Conservation (phyloP, 352 stramenopile genomes). For the Elongisporangium prolatum region DNA sequence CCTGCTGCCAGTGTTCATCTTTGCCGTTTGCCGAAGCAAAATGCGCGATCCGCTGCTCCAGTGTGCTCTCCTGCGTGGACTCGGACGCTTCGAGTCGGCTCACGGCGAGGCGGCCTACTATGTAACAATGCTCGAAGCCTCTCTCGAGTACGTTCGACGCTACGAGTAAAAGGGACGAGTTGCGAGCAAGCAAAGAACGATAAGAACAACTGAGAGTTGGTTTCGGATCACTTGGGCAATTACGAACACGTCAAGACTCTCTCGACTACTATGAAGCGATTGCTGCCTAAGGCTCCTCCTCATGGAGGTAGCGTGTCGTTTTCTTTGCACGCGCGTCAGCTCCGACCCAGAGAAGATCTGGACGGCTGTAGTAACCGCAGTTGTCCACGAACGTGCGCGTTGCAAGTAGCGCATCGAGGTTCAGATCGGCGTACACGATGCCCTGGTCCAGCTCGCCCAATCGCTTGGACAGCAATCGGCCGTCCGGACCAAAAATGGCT, state of each 20-base stretch:
- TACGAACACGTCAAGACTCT: background rate
- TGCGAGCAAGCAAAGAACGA: background rate
- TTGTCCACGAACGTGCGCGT: slow-evolving; percentile 12
- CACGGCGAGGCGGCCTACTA: slow-evolving; percentile 35
- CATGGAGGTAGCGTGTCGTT: background rate
- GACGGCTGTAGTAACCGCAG: slow-evolving; percentile 18
- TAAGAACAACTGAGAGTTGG: no score
- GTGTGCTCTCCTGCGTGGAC: slow-evolving; percentile 17
- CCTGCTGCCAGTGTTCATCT: slow-evolving; percentile 39
- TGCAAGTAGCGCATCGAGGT: slow-evolving; percentile 7
- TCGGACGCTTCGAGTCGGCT: slow-evolving; percentile 25
- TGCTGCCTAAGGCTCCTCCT: background rate
- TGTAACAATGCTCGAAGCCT: slow-evolving; percentile 40
- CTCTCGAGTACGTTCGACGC: slow-evolving; percentile 22
- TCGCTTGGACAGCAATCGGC: slow-evolving; percentile 4
- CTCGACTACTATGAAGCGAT: background rate
- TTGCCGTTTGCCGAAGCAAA: slow-evolving; percentile 20
- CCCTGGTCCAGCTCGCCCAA: slow-evolving; percentile 12
- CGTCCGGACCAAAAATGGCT: slow-evolving; percentile 16
- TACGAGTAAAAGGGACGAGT: background rate
- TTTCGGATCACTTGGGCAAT: no score
- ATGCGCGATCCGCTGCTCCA: slow-evolving; percentile 15
- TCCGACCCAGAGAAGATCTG: slow-evolving; percentile 15
- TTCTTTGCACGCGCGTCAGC: slow-evolving; percentile 7
- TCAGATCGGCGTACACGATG: slow-evolving; percentile 17